Conservation (phyloP, 805 yeast genomes). For the Blastobotrys robertii region DNA sequence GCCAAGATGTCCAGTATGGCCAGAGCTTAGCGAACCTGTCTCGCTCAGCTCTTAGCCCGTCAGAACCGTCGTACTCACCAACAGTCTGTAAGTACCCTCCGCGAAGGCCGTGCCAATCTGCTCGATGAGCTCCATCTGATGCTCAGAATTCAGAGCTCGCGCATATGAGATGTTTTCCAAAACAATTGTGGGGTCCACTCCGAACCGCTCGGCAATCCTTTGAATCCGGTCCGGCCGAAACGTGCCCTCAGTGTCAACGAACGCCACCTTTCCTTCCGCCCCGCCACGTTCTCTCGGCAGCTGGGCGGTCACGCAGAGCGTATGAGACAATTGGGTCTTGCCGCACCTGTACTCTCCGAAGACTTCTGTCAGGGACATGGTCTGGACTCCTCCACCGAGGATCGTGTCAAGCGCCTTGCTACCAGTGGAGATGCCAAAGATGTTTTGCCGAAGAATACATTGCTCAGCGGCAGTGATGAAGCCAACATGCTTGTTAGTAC, state of each 20-base stretch:
- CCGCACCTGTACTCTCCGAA: constrained; percentile 79
- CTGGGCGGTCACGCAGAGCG: constrained; percentile 68
- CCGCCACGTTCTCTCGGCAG: constrained; percentile 55
- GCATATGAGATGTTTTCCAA: constrained; percentile 67
- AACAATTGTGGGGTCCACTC: constrained; percentile 51
- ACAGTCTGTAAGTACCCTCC: constrained; percentile 53
- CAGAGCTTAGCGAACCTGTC: too few species aligned
- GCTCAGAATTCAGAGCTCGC: constrained; percentile 68
- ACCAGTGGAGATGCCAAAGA: constrained; percentile 61
- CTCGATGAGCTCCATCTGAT: constrained; percentile 63
- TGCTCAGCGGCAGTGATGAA: constrained; percentile 68
- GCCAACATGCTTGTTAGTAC: constrained; percentile 37
- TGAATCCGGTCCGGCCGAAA: constrained; percentile 61
- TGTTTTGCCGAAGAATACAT: constrained; percentile 52
- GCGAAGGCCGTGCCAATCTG: constrained; percentile 57
- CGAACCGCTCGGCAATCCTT: constrained; percentile 60
- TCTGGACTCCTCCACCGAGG: constrained; percentile 67
- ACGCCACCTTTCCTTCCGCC: constrained; percentile 72
- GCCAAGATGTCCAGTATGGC: too few species aligned
- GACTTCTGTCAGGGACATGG: constrained; percentile 70
- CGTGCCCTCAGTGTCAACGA: constrained; percentile 75
- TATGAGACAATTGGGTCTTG: constrained; percentile 73
- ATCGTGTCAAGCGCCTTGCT: constrained; percentile 58
- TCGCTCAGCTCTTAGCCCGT: too few species aligned
- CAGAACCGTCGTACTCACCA: constrained; percentile 19